Conservation (phyloP, 139 green algal species). For the Volvox africanus region DNA sequence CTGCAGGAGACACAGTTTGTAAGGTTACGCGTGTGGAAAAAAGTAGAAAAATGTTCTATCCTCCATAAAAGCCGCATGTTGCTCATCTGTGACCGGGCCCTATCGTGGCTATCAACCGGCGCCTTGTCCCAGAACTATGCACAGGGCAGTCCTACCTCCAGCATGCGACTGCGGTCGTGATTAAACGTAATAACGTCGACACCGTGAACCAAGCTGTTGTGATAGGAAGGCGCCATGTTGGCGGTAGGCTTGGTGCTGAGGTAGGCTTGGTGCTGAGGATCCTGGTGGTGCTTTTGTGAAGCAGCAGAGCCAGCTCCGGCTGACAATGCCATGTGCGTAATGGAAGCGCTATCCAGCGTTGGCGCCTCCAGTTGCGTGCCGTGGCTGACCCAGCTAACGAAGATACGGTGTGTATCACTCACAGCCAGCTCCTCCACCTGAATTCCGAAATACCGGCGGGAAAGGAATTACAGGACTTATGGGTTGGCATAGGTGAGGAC, state of each 20-base stretch:
- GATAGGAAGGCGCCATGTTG: background rate
- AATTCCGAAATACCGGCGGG: background rate
- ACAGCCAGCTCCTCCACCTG: constrained; percentile 42
- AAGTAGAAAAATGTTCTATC: too few relatives aligned
- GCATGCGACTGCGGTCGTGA: constrained; percentile 24
- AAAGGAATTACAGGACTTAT: too few relatives aligned
- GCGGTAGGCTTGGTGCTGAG: background rate
- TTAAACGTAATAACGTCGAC: constrained; percentile 46
- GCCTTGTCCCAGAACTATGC: too few relatives aligned
- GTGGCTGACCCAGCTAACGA: constrained; percentile 4
- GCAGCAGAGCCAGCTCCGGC: background rate
- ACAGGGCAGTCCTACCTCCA: constrained; percentile 1
- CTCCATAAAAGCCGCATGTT: too few relatives aligned
- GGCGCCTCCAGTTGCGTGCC: constrained; percentile 5
- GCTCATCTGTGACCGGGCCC: too few relatives aligned
- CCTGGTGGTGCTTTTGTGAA: background rate
- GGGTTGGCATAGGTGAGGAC: too few relatives aligned
- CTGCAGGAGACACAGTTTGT: background rate
- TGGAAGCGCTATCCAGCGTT: background rate
- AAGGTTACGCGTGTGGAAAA: too few relatives aligned
- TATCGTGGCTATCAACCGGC: too few relatives aligned
- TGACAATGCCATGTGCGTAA: background rate
- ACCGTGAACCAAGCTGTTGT: background rate
- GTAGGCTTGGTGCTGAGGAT: too few relatives aligned
- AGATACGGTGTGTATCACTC: constrained; percentile 33